Evolutionary conservation across 805 yeast species (phyloP).

Genomic region (Wickerhamomyces rabaulensis): DNA sequence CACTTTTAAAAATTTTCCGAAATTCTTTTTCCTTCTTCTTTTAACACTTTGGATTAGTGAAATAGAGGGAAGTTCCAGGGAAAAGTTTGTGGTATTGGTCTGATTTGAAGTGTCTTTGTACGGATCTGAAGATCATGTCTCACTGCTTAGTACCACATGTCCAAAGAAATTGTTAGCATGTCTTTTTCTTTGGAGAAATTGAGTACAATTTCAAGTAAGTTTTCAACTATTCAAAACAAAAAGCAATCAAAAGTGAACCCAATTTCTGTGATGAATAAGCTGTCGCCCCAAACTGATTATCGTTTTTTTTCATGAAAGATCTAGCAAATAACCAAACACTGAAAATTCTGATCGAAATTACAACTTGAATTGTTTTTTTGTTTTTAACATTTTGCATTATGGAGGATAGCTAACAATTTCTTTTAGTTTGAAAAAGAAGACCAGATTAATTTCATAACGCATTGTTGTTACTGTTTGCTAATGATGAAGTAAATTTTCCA

Average conservation of each 20-base stretch:
- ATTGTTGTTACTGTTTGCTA: slow-evolving; percentile 4
- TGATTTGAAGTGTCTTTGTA: too few species aligned
- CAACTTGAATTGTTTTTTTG: too few species aligned
- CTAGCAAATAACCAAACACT: slow-evolving; percentile 27
- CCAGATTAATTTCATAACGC: too few species aligned
- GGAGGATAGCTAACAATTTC: not conserved
- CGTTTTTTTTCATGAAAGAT: slow-evolving; percentile 26
- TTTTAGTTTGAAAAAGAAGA: not conserved
- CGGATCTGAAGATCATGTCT: too few species aligned
- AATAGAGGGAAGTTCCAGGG: too few species aligned
- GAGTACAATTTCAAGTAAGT: not conserved
- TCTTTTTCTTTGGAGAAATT: not conserved
- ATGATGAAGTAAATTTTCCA: slow-evolving; percentile 22
- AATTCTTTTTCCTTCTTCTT: not conserved
- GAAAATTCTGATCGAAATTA: slow-evolving; percentile 23
- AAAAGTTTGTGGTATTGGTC: too few species aligned
- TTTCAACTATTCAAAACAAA: not conserved
- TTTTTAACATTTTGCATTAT: not conserved
- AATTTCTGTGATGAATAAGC: slow-evolving; percentile 18
- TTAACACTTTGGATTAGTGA: too few species aligned
- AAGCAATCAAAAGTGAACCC: too few species aligned
- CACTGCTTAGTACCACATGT: too few species aligned
- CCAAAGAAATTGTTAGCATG: too few species aligned
- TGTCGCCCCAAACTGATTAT: slow-evolving; percentile 30
- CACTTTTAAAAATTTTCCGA: too few species aligned